These are phyloP conservation scores for Pleurotus ostreatus DNA, from an alignment of 768 basidiomycete species.

Conservation along the genomic window DNA sequence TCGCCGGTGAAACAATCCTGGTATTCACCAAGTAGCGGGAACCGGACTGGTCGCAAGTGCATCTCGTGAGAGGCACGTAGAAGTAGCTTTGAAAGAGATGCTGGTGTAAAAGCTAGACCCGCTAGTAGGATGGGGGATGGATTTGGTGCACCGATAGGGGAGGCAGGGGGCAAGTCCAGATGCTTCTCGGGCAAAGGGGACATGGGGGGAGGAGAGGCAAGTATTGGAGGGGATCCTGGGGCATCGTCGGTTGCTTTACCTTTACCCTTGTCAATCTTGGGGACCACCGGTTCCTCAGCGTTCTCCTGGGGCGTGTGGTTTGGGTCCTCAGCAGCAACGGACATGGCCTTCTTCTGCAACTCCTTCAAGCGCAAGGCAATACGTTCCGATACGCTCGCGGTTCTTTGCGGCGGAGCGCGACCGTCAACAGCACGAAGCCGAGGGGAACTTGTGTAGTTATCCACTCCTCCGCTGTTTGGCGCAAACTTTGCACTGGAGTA, in stretches of 20 bases:
- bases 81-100: constrained; percentile 66
- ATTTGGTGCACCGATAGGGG: constrained; percentile 37
- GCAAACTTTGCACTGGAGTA: constrained; percentile 77
- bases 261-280: constrained; percentile 83
- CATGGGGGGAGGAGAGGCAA: constrained; percentile 57
- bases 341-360: constrained; percentile 55
- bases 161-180: constrained; percentile 38
- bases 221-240: constrained; percentile 26
- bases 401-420: constrained; percentile 52
- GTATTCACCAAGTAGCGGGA: constrained; percentile 82
- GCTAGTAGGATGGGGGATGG: constrained; percentile 60
- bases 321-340: constrained; percentile 20
- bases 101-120: constrained; percentile 63
- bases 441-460: constrained; percentile 83
- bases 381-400: constrained; percentile 82
- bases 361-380: constrained; percentile 81
- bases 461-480: constrained; percentile 55
- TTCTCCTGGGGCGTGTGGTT: constrained; percentile 22
- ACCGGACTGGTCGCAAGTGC: constrained; percentile 65
- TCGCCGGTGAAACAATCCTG: constrained; percentile 85
- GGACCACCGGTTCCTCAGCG: constrained; percentile 29
- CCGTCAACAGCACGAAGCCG: constrained; percentile 55
- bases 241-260: constrained; percentile 52
- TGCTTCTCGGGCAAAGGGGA: constrained; percentile 36
- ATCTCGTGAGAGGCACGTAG: constrained; percentile 68